Evolutionary conservation across 1,284 basidiomycete species (phyloP).

Genomic region (Ceratobasidium papillatum): DNA sequence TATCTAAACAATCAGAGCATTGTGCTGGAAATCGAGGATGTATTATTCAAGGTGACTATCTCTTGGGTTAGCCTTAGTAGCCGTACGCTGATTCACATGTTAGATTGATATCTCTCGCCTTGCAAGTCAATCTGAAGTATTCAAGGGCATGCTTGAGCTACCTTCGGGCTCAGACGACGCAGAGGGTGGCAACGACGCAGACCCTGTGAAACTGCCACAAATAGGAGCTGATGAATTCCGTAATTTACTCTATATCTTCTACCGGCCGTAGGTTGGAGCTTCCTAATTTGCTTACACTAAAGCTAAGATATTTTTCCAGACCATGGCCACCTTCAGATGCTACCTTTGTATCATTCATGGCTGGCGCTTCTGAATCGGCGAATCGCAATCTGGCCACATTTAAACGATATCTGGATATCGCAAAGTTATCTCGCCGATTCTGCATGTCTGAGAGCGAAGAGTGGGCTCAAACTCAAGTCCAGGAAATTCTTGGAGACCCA

Average conservation of each 20-base stretch:
- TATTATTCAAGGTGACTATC: constrained; percentile 18
- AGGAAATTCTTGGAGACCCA: neutral
- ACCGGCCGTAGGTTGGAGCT: neutral
- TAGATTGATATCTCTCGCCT: constrained; percentile 14
- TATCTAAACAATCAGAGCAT: neutral
- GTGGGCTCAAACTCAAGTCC: neutral
- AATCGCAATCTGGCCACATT: neutral
- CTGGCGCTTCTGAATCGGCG: neutral
- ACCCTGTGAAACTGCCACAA: neutral
- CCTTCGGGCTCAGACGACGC: neutral
- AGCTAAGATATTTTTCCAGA: too few relatives aligned
- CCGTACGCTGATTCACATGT: neutral
- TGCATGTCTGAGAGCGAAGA: neutral
- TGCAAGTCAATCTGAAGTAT: neutral
- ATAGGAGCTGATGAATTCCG: constrained; percentile 14
- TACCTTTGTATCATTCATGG: neutral
- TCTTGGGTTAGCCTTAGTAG: too few relatives aligned
- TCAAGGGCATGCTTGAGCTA: neutral
- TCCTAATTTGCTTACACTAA: too few relatives aligned
- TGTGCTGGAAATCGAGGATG: neutral
- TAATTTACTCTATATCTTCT: neutral
- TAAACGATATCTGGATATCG: neutral
- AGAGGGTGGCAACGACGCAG: neutral
- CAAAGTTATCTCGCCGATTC: neutral
- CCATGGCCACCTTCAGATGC: neutral